Evolutionary conservation across 768 basidiomycete genomes (phyloP).

Genomic region (Amanita fuliginea): DNA sequence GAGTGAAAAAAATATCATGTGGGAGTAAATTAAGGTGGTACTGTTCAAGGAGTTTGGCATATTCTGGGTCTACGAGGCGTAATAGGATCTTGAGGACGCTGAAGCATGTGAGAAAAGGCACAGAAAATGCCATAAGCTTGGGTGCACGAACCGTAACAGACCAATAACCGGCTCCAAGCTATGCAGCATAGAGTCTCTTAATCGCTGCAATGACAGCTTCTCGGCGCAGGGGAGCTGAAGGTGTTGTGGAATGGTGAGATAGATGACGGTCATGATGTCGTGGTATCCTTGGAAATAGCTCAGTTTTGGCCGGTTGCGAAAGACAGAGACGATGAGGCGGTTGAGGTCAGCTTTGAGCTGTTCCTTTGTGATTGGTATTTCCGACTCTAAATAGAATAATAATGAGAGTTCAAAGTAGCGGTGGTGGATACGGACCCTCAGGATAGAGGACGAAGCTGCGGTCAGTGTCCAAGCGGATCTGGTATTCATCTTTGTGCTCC

Average conservation of each 20-base stretch:
- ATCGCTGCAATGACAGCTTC: conserved; percentile 64
- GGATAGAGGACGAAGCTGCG: conserved; percentile 92
- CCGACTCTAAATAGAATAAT: conserved; percentile 6
- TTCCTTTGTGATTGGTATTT: conserved; percentile 28
- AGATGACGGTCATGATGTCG: conserved; percentile 81
- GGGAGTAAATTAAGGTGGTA: conserved; percentile 15
- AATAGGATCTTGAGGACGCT: conserved; percentile 73
- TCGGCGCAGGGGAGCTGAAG: conserved; percentile 50
- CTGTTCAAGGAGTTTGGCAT: conserved; percentile 60
- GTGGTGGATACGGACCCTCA: conserved; percentile 45
- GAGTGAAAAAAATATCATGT: not conserved
- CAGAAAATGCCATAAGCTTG: too few relatives aligned
- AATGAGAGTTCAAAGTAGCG: not conserved
- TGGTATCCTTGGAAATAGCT: conserved; percentile 92
- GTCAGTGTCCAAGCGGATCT: conserved; percentile 83
- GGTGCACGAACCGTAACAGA: conserved; percentile 45
- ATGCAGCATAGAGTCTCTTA: conserved; percentile 83
- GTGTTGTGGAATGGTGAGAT: conserved; percentile 57
- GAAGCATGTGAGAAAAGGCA: not conserved
- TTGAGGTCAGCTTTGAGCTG: conserved; percentile 56
- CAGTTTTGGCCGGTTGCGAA: conserved; percentile 61
- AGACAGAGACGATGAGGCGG: conserved; percentile 60
- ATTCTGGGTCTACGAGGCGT: conserved; percentile 55
- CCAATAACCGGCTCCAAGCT: conserved; percentile 82
- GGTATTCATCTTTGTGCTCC: conserved; percentile 68